Conservation (phyloP, 2,329 filamentous ascomycete genomes). For the Sporothrix brasiliensis region DNA sequence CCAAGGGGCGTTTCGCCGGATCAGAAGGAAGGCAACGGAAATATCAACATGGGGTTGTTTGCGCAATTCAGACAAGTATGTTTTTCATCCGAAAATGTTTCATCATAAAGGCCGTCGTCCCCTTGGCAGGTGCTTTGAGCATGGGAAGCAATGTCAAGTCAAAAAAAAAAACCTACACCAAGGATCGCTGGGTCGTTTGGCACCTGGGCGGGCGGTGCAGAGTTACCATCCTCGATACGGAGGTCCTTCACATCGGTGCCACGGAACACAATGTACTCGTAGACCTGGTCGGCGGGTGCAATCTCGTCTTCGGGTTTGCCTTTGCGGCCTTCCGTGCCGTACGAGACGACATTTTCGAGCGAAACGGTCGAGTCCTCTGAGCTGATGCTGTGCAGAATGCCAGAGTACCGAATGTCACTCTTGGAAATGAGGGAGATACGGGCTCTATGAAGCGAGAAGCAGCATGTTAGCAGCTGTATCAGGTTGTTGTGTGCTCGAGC, state of each 20-base stretch:
- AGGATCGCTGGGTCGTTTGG: slow-evolving; percentile 96
- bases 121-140: slow-evolving; percentile 23
- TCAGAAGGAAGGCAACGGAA: slow-evolving; percentile 99
- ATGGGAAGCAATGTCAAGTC: slow-evolving; percentile 22
- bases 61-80: slow-evolving; percentile 83
- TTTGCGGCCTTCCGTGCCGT: slow-evolving; percentile 88
- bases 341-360: slow-evolving; percentile 92
- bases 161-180: slow-evolving; percentile 72
- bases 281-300: slow-evolving; percentile 79
- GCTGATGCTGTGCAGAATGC: slow-evolving; percentile 96
- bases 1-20: slow-evolving; percentile 40
- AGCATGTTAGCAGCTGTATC: slow-evolving; percentile 18
- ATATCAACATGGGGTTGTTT: slow-evolving; percentile 88
- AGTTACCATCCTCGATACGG: slow-evolving; percentile 82
- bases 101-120: slow-evolving; percentile 63
- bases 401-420: slow-evolving; percentile 66
- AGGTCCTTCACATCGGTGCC: slow-evolving; percentile 98
- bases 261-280: slow-evolving; percentile 98
- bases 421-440: slow-evolving; percentile 37
- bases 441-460: slow-evolving; percentile 28
- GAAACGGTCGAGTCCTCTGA: slow-evolving; percentile 96
- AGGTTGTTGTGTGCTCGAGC: not conserved
- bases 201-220: slow-evolving; percentile 72
- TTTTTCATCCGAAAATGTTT: slow-evolving; percentile 97
- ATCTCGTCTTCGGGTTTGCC: slow-evolving; percentile 80